Evolutionary conservation across 768 basidiomycete species (phyloP).

Genomic region (Sarcomyxa edulis): DNA sequence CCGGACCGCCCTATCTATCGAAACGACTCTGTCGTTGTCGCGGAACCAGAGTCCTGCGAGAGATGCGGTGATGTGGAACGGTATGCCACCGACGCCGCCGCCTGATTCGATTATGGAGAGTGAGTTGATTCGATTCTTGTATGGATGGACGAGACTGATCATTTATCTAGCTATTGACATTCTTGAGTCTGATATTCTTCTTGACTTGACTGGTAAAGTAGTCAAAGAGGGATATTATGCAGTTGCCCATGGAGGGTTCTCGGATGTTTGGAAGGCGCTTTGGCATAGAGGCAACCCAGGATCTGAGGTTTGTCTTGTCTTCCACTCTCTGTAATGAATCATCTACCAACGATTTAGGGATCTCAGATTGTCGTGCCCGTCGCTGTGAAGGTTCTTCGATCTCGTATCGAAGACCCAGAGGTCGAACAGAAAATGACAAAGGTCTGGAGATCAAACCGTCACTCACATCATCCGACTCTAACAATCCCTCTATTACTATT

Average conservation of each 20-base stretch:
- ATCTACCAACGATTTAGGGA: neutral
- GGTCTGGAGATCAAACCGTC: neutral
- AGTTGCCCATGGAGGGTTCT: slow-evolving; percentile 35
- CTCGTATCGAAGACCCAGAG: slow-evolving; percentile 24
- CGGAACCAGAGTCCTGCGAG: no score
- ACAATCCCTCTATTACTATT: neutral
- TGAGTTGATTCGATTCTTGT: no score
- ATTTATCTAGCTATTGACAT: no score
- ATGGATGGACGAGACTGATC: no score
- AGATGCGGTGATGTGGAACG: no score
- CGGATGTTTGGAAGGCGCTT: slow-evolving; percentile 36
- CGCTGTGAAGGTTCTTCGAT: slow-evolving; percentile 34
- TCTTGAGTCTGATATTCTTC: slow-evolving; percentile 9
- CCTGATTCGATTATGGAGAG: no score
- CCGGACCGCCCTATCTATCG: no score
- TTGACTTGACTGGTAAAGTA: slow-evolving; percentile 27
- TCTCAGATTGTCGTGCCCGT: slow-evolving; percentile 15
- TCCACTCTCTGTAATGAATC: neutral
- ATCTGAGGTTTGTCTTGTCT: slow-evolving; percentile 8
- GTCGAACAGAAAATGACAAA: slow-evolving; percentile 24
- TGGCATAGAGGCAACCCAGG: slow-evolving; percentile 22
- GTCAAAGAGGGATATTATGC: slow-evolving; percentile 25
- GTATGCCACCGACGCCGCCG: no score
- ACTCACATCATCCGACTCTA: neutral
- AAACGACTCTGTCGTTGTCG: no score